phyloP scores from a whole-genome alignment of 768 basidiomycete species.

The Tricholomella constricta region DNA sequence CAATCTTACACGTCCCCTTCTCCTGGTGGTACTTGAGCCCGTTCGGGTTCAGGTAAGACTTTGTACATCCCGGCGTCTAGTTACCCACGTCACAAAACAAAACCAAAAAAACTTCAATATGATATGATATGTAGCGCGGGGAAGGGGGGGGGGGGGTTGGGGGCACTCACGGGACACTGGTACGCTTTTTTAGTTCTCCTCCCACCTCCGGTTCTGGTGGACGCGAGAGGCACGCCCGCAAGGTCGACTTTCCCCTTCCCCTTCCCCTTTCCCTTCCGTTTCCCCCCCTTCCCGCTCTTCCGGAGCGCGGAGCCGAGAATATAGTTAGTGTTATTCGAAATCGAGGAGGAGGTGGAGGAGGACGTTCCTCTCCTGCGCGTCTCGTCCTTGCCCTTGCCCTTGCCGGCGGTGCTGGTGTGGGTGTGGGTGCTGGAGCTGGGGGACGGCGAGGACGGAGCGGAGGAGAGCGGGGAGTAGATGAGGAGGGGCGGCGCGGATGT shows the following conservation, averaged over 20 bases:
- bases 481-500: too few relatives aligned
- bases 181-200: conserved; percentile 44
- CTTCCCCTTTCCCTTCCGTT: not conserved
- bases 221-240: not conserved
- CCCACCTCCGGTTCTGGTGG: too few relatives aligned
- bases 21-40: conserved; percentile 70
- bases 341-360: too few relatives aligned
- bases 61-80: conserved; percentile 52
- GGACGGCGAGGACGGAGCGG: conserved; percentile 1
- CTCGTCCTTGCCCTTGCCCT: too few relatives aligned
- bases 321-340: too few relatives aligned
- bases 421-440: not conserved
- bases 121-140: too few relatives aligned
- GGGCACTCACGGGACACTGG: conserved; percentile 48
- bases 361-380: too few relatives aligned
- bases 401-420: not conserved
- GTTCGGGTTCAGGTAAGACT: conserved; percentile 67
- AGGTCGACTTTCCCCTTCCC: conserved; percentile 6
- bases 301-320: not conserved
- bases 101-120: too few relatives aligned
- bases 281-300: not conserved
- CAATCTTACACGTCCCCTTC: conserved; percentile 62
- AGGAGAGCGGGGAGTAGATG: not conserved
- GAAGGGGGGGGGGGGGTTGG: too few relatives aligned
- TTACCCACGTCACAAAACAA: too few relatives aligned